A percentile compares a stretch with the other conserved stretches of the same genome.
phyloP scores from a whole-genome alignment of 192 early-diverging fungal genomes.

The Mortierella antarctica region DNA sequence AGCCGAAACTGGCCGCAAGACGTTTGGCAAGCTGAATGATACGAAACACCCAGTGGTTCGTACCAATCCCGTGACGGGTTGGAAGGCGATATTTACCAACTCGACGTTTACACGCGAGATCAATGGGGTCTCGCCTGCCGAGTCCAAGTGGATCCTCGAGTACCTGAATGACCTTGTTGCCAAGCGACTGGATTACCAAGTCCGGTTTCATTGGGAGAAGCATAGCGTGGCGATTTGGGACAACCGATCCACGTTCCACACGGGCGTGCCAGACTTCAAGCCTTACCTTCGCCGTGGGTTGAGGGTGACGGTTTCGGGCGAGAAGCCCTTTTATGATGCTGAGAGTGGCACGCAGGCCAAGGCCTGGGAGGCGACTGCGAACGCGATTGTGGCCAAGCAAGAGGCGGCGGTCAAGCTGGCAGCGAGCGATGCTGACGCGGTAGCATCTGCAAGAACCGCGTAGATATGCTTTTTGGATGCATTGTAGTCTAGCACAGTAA shows the following conservation, averaged over 20 bases:
- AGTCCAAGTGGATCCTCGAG: slow-evolving; percentile 68
- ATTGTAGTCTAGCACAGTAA: no score
- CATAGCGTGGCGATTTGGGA: slow-evolving; percentile 77
- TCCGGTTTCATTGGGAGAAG: slow-evolving; percentile 67
- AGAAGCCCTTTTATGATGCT: slow-evolving; percentile 33
- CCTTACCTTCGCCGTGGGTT: slow-evolving; percentile 40
- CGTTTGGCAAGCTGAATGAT: slow-evolving; percentile 50
- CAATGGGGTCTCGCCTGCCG: slow-evolving; percentile 57
- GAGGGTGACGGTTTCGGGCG: slow-evolving; percentile 45
- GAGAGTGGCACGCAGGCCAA: slow-evolving; percentile 37
- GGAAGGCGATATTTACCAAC: slow-evolving; percentile 76
- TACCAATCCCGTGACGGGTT: slow-evolving; percentile 77
- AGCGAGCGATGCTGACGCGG: background rate
- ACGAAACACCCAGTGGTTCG: slow-evolving; percentile 60
- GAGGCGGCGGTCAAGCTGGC: slow-evolving; percentile 36
- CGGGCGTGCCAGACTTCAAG: slow-evolving; percentile 52
- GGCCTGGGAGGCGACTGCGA: slow-evolving; percentile 34
- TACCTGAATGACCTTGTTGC: slow-evolving; percentile 65
- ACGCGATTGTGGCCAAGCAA: slow-evolving; percentile 42
- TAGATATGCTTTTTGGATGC: no score
- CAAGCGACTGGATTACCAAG: slow-evolving; percentile 65
- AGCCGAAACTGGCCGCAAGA: slow-evolving; percentile 44
- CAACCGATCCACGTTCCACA: slow-evolving; percentile 68
- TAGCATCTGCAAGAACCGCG: no score
- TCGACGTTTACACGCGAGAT: slow-evolving; percentile 70